These are phyloP conservation scores for Ramichloridium luteum DNA, from an alignment of 2,329 filamentous ascomycete genomes.

Conservation along the genomic window DNA sequence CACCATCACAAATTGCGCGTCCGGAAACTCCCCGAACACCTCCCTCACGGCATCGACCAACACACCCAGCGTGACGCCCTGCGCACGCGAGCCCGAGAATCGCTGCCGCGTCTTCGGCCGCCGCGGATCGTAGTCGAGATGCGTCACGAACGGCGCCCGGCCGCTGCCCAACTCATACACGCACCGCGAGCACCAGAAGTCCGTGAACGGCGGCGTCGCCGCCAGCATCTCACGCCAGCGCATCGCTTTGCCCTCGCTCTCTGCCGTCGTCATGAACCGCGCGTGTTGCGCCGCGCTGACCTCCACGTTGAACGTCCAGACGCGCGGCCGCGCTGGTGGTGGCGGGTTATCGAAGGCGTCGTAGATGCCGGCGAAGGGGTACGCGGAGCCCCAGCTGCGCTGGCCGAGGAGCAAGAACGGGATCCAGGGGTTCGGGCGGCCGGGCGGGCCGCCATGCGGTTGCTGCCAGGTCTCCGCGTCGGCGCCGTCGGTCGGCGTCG, in stretches of 20 bases:
- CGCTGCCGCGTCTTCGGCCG: constrained; percentile 11
- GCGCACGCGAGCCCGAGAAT: constrained; percentile 4
- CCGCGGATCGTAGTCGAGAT: constrained; percentile 12
- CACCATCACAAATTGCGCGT: constrained; percentile 13
- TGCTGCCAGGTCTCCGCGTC: constrained; percentile 5
- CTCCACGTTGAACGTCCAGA: constrained; percentile 16
- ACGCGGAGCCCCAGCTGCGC: constrained; percentile 14
- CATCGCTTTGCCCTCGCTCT: neutral
- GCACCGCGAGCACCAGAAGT: constrained; percentile 14
- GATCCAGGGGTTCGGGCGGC: constrained; percentile 14
- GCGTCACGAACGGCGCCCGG: constrained; percentile 15
- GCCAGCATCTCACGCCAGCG: constrained; percentile 12
- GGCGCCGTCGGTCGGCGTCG: constrained; percentile 7
- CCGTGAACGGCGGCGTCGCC: constrained; percentile 10
- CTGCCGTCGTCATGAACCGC: constrained; percentile 3
- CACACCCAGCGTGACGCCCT: constrained; percentile 12
- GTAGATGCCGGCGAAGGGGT: constrained; percentile 11
- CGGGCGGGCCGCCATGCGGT: constrained; percentile 9
- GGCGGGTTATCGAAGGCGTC: constrained; percentile 10
- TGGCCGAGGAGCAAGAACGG: constrained; percentile 13
- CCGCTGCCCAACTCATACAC: constrained; percentile 16
- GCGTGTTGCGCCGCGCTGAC: constrained; percentile 9
- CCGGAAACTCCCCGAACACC: constrained; percentile 17
- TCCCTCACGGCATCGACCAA: constrained; percentile 12
- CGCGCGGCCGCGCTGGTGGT: constrained; percentile 6